Evolutionary conservation across 2,329 filamentous ascomycete species (phyloP).

Genomic region (Diaporthe ampelina): DNA sequence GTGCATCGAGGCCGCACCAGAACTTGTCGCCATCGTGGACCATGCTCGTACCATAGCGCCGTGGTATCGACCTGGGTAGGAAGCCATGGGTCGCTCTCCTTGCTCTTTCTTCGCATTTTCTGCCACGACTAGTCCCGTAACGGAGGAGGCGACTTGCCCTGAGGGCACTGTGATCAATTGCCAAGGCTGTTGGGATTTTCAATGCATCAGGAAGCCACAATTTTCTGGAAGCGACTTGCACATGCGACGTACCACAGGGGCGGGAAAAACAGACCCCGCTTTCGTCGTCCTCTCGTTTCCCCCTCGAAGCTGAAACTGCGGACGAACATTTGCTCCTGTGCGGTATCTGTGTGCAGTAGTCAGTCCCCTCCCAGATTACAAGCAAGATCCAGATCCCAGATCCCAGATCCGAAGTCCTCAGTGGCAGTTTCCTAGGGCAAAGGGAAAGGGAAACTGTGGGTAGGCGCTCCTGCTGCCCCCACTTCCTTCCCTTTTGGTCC

Average conservation of each 20-base stretch:
- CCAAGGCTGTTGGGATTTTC: constrained; percentile 12
- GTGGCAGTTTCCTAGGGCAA: neutral
- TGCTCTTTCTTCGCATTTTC: neutral
- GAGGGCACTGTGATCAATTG: neutral
- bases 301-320: constrained; percentile 23
- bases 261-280: constrained; percentile 5
- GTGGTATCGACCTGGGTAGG: constrained; percentile 8
- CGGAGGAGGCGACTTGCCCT: neutral
- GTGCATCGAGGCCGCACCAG: neutral
- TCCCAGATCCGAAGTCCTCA: neutral
- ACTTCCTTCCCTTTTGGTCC: constrained; percentile 28
- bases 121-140: constrained; percentile 1
- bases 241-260: constrained; percentile 1
- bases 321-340: constrained; percentile 1
- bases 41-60: neutral
- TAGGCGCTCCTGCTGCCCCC: neutral
- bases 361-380: constrained; percentile 18
- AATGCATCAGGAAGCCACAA: constrained; percentile 17
- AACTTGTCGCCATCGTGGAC: neutral
- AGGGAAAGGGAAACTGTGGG: constrained; percentile 14
- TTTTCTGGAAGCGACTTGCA: constrained; percentile 24
- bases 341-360: constrained; percentile 1
- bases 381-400: constrained; percentile 5
- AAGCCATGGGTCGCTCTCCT: neutral
- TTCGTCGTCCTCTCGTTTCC: constrained; percentile 18